A percentile compares a stretch with the other conserved stretches of the same genome.
Conservation (phyloP, 305 asterid genomes). For the Solanum hybrid region DNA sequence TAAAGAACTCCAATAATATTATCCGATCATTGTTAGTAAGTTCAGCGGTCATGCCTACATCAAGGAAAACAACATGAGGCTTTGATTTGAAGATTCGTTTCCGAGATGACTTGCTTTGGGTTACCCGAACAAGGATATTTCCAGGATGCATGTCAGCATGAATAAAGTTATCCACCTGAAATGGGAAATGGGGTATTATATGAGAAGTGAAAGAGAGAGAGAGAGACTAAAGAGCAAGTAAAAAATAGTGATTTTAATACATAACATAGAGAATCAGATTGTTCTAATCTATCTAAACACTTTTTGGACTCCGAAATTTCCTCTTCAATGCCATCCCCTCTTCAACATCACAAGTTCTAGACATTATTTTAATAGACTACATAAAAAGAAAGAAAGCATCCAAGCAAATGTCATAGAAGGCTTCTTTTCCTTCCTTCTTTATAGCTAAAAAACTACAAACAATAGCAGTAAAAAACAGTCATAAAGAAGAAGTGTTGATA, state of each 20-base stretch:
- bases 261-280: background rate
- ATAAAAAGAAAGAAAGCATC: background rate
- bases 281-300: background rate
- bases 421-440: background rate
- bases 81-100: constrained; percentile 47
- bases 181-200: background rate
- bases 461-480: background rate
- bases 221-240: background rate
- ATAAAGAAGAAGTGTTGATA: background rate
- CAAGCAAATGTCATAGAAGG: background rate
- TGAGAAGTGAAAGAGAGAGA: background rate
- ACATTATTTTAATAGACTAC: background rate
- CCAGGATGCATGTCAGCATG: constrained; percentile 93
- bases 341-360: background rate
- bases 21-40: constrained; percentile 46
- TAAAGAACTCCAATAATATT: constrained; percentile 57
- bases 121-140: constrained; percentile 64
- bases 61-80: constrained; percentile 68
- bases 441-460: background rate
- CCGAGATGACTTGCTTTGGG: constrained; percentile 35
- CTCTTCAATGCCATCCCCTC: background rate
- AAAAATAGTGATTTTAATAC: background rate
- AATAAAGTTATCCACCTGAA: constrained; percentile 73
- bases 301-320: background rate
- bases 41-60: constrained; percentile 87